phyloP scores from a whole-genome alignment of 495 filamentous ascomycete genomes.

The Clavariopsis aquatica region DNA sequence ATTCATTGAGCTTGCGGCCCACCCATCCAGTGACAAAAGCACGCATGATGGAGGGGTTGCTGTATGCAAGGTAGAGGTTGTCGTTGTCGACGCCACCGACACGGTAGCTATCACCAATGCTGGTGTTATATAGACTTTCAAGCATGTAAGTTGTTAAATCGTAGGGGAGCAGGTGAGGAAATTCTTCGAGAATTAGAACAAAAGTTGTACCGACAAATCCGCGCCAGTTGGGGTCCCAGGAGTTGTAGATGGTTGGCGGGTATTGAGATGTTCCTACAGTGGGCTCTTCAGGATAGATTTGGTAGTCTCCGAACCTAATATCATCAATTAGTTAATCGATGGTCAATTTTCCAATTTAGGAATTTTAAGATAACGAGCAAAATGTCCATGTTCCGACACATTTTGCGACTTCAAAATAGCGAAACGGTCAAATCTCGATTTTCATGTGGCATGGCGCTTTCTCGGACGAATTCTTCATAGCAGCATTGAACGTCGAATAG shows the following conservation, averaged over 20 bases:
- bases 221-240: slow-evolving; percentile 29
- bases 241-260: slow-evolving; percentile 23
- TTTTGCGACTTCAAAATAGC: no score
- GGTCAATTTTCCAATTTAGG: no score
- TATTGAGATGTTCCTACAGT: slow-evolving; percentile 25
- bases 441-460: no score
- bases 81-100: slow-evolving; percentile 24
- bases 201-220: slow-evolving; percentile 27
- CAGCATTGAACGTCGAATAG: no score
- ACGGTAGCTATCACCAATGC: slow-evolving; percentile 28
- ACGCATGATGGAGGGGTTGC: slow-evolving; percentile 29
- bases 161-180: slow-evolving; percentile 15
- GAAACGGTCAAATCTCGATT: no score
- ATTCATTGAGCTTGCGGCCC: slow-evolving; percentile 18
- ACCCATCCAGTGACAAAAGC: slow-evolving; percentile 22
- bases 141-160: slow-evolving; percentile 17
- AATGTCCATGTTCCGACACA: no score
- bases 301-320: slow-evolving; percentile 19
- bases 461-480: no score
- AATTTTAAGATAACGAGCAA: no score
- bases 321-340: neutral
- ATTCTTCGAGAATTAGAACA: slow-evolving; percentile 26
- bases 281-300: slow-evolving; percentile 27
- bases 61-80: slow-evolving; percentile 29
- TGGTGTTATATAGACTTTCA: slow-evolving; percentile 25